Percentiles rank a stretch among this genome's conserved stretches.
These are phyloP conservation scores for Hypoxylon sp. DNA, from an alignment of 2,329 filamentous ascomycete species.

Conservation along the genomic window DNA sequence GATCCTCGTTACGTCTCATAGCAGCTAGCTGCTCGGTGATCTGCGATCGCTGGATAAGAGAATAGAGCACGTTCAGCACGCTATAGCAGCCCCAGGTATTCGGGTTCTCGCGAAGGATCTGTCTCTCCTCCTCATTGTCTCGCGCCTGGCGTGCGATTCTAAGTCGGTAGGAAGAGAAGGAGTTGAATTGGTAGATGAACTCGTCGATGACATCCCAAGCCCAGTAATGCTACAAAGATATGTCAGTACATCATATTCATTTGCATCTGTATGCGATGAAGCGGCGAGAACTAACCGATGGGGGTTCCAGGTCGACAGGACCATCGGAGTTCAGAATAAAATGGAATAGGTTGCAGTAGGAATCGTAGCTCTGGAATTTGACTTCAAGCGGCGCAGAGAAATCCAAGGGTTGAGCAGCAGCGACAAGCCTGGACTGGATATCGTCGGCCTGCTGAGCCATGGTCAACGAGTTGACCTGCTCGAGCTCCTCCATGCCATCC, in stretches of 20 bases:
- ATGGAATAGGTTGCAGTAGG: constrained; percentile 99
- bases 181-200: constrained; percentile 99
- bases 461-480: constrained; percentile 73
- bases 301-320: constrained; percentile 96
- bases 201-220: constrained; percentile 99
- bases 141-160: constrained; percentile 80
- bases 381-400: constrained; percentile 95
- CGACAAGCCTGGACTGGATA: constrained; percentile 88
- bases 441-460: constrained; percentile 83
- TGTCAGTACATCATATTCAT: constrained; percentile 35
- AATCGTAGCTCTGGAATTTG: constrained; percentile 99
- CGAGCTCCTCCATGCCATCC: constrained; percentile 82
- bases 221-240: constrained; percentile 83
- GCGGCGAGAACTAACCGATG: constrained; percentile 74
- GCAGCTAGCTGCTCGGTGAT: constrained; percentile 97
- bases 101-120: constrained; percentile 91
- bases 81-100: constrained; percentile 99
- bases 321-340: constrained; percentile 99
- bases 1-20: constrained; percentile 93
- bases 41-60: constrained; percentile 96
- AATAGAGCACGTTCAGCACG: constrained; percentile 98
- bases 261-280: not conserved
- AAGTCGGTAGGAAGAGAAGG: constrained; percentile 96
- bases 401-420: constrained; percentile 92
- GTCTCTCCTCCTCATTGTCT: constrained; percentile 90